Base-by-base conservation (phyloP, 75 land plant species). In the Pseudotsuga menziesii region DNA sequence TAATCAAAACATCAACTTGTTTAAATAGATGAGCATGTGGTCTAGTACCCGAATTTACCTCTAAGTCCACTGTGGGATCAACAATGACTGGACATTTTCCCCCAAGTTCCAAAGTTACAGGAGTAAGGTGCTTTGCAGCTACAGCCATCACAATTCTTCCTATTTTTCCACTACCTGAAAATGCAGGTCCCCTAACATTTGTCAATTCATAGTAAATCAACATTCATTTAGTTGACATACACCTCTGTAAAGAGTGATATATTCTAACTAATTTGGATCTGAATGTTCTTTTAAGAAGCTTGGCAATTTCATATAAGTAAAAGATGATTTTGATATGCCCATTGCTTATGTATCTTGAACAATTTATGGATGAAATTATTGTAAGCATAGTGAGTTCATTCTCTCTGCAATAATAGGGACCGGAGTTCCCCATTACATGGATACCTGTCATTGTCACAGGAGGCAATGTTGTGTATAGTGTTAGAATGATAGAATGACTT, bases 51-150 rank as follows among this genome's bases (percentile, higher is more conserved):
- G 26, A 61, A 9, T 29, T 55, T 88, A 97, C 99, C 66, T 92
- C 56, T 60, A 97, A 69, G 77, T 97, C 83, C 20, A 82, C 84
- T 39, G 83, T 78, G 55, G 93, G 84, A 80, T 97, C 99, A 75
- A 97, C 89, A 62, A 92, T 81, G 25, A 82, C 89, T 29, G 99
- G 99, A 63, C 78, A 92, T 84, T 97, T 97, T 74, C 98, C 98
- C 56, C 99, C 99, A 80, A 97, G 98, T 82, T 97, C 99, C 75
- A 97, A 82, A 9, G 85, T 81, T 9, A 97, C 99, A 20, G 99
- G 99, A 36, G 99, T 94, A 26, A 97, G 91, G 73, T 94, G 95
- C 88, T 97, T 94, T 57, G 95, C 93, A 76, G 99, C 99, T 77
- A 94, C 99, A 73, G 89, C 78, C 94, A 94, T 90, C 79, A 96